These are phyloP conservation scores for Ascodesmis nigricans DNA, from an alignment of 495 filamentous ascomycete genomes.

Conservation along the genomic window DNA sequence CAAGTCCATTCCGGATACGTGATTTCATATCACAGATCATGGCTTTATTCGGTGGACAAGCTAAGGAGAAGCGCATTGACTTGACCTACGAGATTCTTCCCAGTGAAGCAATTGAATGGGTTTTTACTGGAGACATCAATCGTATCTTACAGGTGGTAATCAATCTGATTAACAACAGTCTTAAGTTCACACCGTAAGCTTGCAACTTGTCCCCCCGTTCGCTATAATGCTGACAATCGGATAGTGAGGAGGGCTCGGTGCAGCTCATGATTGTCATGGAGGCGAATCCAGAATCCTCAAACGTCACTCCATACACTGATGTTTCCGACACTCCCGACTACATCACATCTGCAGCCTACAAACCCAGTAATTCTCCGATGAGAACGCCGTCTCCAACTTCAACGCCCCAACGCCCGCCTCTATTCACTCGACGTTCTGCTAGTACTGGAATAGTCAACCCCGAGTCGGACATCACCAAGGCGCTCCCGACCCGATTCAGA, in stretches of 20 bases:
- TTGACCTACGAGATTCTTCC: conserved; percentile 24
- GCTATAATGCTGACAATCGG: neutral
- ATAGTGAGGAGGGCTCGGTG: conserved; percentile 2
- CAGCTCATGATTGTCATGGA: conserved; percentile 4
- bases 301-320: conserved; percentile 4
- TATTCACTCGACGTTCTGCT: conserved; percentile 4
- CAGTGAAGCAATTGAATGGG: conserved; percentile 5
- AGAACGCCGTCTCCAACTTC: neutral
- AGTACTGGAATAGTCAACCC: conserved; percentile 1
- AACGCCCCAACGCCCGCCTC: neutral
- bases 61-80: conserved; percentile 50
- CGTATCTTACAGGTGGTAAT: conserved; percentile 4
- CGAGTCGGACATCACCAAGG: conserved; percentile 2
- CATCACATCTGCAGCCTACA: neutral
- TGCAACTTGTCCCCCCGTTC: neutral
- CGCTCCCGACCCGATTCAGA: conserved; percentile 1
- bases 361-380: neutral
- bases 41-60: conserved; percentile 77
- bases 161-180: conserved; percentile 4
- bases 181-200: conserved; percentile 4
- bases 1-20: conserved; percentile 48
- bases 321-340: conserved; percentile 1
- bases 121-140: conserved; percentile 4
- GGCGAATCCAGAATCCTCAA: conserved; percentile 1
- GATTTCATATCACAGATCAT: conserved; percentile 61